These are phyloP conservation scores for Talaromyces sp. DNA, from an alignment of 2,329 filamentous ascomycete species.

Conservation along the genomic window DNA sequence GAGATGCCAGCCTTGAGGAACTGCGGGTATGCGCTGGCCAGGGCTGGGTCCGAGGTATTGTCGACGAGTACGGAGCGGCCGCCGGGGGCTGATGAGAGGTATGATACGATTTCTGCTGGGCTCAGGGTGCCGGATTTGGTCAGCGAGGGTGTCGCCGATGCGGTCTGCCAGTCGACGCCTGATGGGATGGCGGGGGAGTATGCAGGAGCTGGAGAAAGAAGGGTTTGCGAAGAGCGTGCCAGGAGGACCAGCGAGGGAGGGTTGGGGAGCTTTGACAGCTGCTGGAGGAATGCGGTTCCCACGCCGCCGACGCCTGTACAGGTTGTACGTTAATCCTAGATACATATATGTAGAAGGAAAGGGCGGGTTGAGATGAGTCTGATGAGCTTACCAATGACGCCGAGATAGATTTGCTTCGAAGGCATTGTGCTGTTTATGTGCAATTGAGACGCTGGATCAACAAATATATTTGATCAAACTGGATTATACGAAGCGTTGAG, in stretches of 20 bases:
- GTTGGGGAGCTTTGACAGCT: constrained; percentile 67
- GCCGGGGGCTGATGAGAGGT: constrained; percentile 70
- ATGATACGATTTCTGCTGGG: constrained; percentile 67
- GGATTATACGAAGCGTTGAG: not conserved
- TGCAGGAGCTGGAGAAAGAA: constrained; percentile 67
- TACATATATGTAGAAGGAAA: not conserved
- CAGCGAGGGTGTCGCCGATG: constrained; percentile 59
- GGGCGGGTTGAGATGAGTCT: constrained; percentile 7
- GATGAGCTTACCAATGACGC: constrained; percentile 33
- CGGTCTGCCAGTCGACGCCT: constrained; percentile 48
- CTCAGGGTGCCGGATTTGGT: constrained; percentile 45
- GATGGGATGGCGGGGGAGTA: constrained; percentile 59
- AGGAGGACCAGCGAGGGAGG: constrained; percentile 76
- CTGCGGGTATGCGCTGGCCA: constrained; percentile 76
- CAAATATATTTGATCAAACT: not conserved
- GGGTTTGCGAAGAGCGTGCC: constrained; percentile 75
- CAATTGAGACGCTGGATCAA: not conserved
- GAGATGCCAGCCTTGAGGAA: constrained; percentile 79
- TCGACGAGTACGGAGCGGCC: constrained; percentile 76
- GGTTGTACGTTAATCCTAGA: not conserved
- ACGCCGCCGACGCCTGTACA: constrained; percentile 79
- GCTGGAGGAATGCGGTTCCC: constrained; percentile 81
- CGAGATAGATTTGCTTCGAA: constrained; percentile 35
- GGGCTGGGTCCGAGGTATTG: constrained; percentile 86
- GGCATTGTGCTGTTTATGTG: constrained; percentile 19